Conservation (phyloP, 495 filamentous ascomycete species). For the Aspergillus steynii region DNA sequence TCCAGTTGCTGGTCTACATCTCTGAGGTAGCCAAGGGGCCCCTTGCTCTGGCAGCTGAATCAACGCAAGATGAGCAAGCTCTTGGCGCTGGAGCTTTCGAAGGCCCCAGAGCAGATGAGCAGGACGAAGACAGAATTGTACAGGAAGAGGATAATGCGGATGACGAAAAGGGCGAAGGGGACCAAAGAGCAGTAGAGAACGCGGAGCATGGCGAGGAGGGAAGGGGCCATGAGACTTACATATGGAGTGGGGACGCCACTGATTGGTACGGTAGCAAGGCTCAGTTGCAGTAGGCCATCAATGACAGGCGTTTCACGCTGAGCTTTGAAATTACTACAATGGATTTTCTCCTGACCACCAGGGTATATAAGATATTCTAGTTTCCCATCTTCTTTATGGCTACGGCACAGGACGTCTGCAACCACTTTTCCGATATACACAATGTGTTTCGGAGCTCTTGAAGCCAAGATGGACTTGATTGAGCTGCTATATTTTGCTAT, state of each 20-base stretch:
- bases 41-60: neutral
- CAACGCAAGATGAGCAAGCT: neutral
- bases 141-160: neutral
- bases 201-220: neutral
- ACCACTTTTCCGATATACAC: neutral
- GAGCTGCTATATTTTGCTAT: neutral
- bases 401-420: neutral
- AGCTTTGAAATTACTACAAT: neutral
- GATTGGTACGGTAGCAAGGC: neutral
- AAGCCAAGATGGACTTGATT: neutral
- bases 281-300: neutral
- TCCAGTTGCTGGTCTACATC: slow-evolving; percentile 3
- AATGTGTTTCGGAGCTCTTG: neutral
- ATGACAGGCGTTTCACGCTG: neutral
- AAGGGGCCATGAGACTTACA: neutral
- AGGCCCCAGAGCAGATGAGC: neutral
- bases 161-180: neutral
- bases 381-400: neutral
- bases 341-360: too few relatives aligned
- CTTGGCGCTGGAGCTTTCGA: neutral
- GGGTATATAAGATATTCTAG: neutral
- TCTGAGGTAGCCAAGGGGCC: neutral
- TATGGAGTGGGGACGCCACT: neutral
- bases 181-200: neutral
- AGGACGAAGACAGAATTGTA: neutral